These are phyloP conservation scores for Fusarium sp. DNA, from an alignment of 2,329 filamentous ascomycete species.

Conservation along the genomic window DNA sequence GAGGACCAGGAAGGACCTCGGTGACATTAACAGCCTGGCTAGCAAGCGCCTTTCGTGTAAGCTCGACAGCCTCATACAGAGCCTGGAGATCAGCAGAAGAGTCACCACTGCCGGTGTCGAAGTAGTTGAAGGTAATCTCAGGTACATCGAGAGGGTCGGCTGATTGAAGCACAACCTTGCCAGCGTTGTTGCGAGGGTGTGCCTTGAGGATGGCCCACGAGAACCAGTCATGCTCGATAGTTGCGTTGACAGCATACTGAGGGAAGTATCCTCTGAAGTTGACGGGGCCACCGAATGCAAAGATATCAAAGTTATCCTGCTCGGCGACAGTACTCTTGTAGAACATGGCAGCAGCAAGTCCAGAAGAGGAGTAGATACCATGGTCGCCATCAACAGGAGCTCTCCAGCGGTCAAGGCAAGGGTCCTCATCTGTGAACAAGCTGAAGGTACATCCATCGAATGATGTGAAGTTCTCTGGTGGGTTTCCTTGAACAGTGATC, in stretches of 20 bases:
- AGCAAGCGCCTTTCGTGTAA: slow-evolving; percentile 61
- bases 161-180: slow-evolving; percentile 73
- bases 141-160: slow-evolving; percentile 75
- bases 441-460: slow-evolving; percentile 54
- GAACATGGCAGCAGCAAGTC: slow-evolving; percentile 65
- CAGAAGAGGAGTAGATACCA: slow-evolving; percentile 61
- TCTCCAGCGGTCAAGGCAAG: slow-evolving; percentile 56
- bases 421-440: slow-evolving; percentile 51
- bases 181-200: slow-evolving; percentile 73
- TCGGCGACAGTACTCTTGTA: slow-evolving; percentile 56
- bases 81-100: slow-evolving; percentile 66
- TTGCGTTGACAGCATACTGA: slow-evolving; percentile 63
- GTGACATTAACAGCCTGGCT: slow-evolving; percentile 43
- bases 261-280: slow-evolving; percentile 72
- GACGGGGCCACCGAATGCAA: slow-evolving; percentile 68
- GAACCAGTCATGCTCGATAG: slow-evolving; percentile 60
- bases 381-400: slow-evolving; percentile 47
- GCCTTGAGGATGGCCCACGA: slow-evolving; percentile 68
- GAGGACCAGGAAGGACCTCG: slow-evolving; percentile 36
- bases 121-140: slow-evolving; percentile 74
- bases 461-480: slow-evolving; percentile 45
- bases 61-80: slow-evolving; percentile 68
- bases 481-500: slow-evolving; percentile 52
- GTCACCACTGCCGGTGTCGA: slow-evolving; percentile 65
- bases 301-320: slow-evolving; percentile 62